These are phyloP conservation scores for Chlorella sp. DNA, from an alignment of 139 green algal species.

Conservation along the genomic window DNA sequence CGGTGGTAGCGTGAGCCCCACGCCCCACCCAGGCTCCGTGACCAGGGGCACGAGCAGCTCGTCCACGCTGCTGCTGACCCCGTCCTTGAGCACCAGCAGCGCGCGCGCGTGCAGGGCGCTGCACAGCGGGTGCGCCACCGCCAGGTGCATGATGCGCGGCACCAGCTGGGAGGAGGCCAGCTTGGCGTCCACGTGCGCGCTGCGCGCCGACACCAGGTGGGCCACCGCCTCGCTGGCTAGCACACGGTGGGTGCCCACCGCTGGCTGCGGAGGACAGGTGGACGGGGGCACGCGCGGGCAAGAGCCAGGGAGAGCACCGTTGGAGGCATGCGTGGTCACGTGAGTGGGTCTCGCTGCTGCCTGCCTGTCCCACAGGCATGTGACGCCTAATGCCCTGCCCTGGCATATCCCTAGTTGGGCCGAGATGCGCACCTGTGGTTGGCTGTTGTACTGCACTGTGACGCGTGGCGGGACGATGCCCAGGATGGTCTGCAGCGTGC, in stretches of 20 bases:
- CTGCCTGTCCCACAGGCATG: no score
- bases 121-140: conserved; percentile 21
- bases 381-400: no score
- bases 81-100: conserved; percentile 23
- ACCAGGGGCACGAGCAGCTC: conserved; percentile 19
- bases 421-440: neutral
- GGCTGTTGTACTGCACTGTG: neutral
- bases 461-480: neutral
- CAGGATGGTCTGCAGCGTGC: neutral
- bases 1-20: neutral
- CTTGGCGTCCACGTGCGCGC: conserved; percentile 6
- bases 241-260: conserved; percentile 34
- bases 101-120: conserved; percentile 24
- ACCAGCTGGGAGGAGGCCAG: conserved; percentile 23
- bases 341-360: no score
- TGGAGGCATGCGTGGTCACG: no score
- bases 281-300: no score
- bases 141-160: conserved; percentile 11
- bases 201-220: neutral
- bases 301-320: no score
- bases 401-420: no score
- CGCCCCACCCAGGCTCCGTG: neutral
- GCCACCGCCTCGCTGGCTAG: conserved; percentile 19
- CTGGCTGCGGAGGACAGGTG: neutral
- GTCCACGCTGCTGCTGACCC: conserved; percentile 20